These are phyloP conservation scores for Hypoxylon sp. DNA, from an alignment of 2,329 filamentous ascomycete genomes.

Conservation along the genomic window DNA sequence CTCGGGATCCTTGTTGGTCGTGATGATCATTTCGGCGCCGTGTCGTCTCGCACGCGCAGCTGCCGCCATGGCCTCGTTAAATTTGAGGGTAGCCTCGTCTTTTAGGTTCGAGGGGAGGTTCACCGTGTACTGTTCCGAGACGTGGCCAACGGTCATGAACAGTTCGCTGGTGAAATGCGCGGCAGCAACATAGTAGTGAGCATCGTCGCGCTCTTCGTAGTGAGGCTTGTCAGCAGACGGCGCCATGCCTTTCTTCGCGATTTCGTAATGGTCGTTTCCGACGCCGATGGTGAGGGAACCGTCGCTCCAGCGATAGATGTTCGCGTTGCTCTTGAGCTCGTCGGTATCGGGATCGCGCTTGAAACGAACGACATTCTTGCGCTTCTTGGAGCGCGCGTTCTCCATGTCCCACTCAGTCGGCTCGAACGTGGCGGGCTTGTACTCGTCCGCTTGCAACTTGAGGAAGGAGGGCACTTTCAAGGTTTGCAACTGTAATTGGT, in stretches of 20 bases:
- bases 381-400: slow-evolving; percentile 61
- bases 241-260: slow-evolving; percentile 74
- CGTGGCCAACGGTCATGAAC: slow-evolving; percentile 76
- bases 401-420: slow-evolving; percentile 63
- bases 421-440: slow-evolving; percentile 71
- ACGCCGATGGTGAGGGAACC: slow-evolving; percentile 79
- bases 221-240: slow-evolving; percentile 67
- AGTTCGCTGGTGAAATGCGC: slow-evolving; percentile 73
- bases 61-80: slow-evolving; percentile 72
- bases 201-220: slow-evolving; percentile 74
- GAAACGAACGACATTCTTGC: slow-evolving; percentile 73
- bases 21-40: slow-evolving; percentile 71
- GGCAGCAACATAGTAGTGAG: slow-evolving; percentile 78
- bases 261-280: slow-evolving; percentile 77
- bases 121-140: slow-evolving; percentile 76
- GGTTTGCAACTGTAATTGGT: slow-evolving; percentile 65
- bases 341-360: slow-evolving; percentile 71
- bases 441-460: slow-evolving; percentile 72
- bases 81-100: slow-evolving; percentile 73
- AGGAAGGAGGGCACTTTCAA: slow-evolving; percentile 78
- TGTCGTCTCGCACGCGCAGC: slow-evolving; percentile 64
- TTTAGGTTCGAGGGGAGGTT: slow-evolving; percentile 71
- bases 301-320: slow-evolving; percentile 80
- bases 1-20: slow-evolving; percentile 77
- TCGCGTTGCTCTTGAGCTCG: slow-evolving; percentile 76